Percentiles rank a stretch among this genome's conserved stretches.
Evolutionary conservation across 495 filamentous ascomycete species (phyloP).

Genomic region (Xylaria venustula): DNA sequence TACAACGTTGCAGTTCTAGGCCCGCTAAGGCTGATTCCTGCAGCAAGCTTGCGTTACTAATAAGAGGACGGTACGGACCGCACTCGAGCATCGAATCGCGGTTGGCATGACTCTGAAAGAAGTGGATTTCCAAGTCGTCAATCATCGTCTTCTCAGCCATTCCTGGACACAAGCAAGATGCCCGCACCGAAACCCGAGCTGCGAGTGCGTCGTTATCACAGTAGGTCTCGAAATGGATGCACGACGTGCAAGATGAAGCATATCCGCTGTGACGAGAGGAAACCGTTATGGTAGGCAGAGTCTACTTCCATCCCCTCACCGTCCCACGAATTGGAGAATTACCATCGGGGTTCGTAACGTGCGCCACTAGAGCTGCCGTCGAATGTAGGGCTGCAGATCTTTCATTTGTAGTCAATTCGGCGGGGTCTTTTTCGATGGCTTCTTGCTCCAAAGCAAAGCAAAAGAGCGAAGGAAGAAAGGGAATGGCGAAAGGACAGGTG

Average conservation of each 20-base stretch:
- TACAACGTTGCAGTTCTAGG: slow-evolving; percentile 1
- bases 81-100: not conserved
- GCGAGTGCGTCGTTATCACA: slow-evolving; percentile 27
- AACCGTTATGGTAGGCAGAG: slow-evolving; percentile 67
- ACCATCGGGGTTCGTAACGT: not conserved
- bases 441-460: not conserved
- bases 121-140: slow-evolving; percentile 1
- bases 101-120: slow-evolving; percentile 5
- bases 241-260: slow-evolving; percentile 76
- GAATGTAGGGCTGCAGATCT: slow-evolving; percentile 5
- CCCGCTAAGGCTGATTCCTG: slow-evolving; percentile 15
- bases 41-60: slow-evolving; percentile 9
- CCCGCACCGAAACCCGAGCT: slow-evolving; percentile 16
- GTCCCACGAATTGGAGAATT: not conserved
- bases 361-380: slow-evolving; percentile 2
- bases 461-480: not conserved
- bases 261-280: slow-evolving; percentile 77
- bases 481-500: not conserved
- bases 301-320: slow-evolving; percentile 4
- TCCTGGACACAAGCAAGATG: slow-evolving; percentile 10
- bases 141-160: not conserved
- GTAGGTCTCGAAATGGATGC: slow-evolving; percentile 62
- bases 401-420: slow-evolving; percentile 11
- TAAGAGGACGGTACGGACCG: slow-evolving; percentile 12
- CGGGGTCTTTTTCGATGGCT: not conserved